Evolutionary conservation across 2,329 filamentous ascomycete genomes (phyloP).

Genomic region (Penicillium sp.): DNA sequence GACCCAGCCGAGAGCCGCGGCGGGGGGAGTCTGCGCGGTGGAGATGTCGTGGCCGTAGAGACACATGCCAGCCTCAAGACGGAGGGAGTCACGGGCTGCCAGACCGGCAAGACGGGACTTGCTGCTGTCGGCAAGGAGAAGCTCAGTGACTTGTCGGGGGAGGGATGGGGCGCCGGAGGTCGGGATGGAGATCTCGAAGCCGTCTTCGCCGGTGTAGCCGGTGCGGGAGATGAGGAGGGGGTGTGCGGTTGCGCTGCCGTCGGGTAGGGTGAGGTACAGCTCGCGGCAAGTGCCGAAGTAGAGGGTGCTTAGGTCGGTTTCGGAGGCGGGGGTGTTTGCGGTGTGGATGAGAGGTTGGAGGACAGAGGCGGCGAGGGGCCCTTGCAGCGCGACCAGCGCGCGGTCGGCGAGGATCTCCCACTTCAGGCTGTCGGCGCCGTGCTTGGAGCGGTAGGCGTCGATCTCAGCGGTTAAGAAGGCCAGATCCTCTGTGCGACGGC

Average conservation of each 20-base stretch:
- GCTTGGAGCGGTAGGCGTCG: constrained; percentile 48
- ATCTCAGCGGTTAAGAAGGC: constrained; percentile 66
- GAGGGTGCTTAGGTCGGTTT: constrained; percentile 54
- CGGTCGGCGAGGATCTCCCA: constrained; percentile 65
- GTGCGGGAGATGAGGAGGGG: constrained; percentile 70
- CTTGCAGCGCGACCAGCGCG: constrained; percentile 82
- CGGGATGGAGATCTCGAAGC: constrained; percentile 88
- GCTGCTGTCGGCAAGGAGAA: constrained; percentile 57
- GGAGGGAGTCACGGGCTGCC: constrained; percentile 80
- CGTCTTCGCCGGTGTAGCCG: constrained; percentile 95
- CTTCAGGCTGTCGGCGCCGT: constrained; percentile 47
- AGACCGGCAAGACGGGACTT: constrained; percentile 75
- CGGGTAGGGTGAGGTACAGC: constrained; percentile 54
- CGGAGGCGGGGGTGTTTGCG: constrained; percentile 34
- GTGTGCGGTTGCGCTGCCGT: constrained; percentile 44
- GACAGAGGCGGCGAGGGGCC: constrained; percentile 64
- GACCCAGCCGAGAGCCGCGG: constrained; percentile 65
- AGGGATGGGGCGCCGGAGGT: constrained; percentile 49
- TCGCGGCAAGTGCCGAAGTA: constrained; percentile 72
- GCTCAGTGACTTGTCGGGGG: constrained; percentile 51
- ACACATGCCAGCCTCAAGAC: constrained; percentile 95
- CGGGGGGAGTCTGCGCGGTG: constrained; percentile 62
- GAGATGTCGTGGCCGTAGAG: constrained; percentile 98
- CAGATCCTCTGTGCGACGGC: constrained; percentile 78
- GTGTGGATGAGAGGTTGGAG: constrained; percentile 55